Evolutionary conservation across 129 eudicot species (phyloP), one percentile per base, ranked within the genome.

Genomic region (Cynara cardunculus): DNA sequence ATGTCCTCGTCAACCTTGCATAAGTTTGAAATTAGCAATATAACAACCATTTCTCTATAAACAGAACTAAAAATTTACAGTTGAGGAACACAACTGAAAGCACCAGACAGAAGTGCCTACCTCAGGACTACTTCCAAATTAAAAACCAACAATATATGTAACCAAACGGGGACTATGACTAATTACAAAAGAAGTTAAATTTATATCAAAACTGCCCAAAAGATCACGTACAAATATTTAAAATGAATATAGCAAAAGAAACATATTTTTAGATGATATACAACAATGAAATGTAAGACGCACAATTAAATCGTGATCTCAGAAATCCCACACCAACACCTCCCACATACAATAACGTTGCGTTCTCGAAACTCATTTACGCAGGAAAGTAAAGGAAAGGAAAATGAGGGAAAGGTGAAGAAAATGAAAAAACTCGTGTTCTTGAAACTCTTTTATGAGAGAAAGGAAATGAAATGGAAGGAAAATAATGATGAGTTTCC

Each of bases 1-100:
- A 78, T 46, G 56, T 79, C 83, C 74, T 78, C 76, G 21, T 27
- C 78, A 78, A 71, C 85, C 92, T 86, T 59, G 70, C 81, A 80
- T 11, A 68, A 44, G 31, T 74, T 75, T 34, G 21, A 27, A 73
- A 72, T 25, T 70, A 53, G 62, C 8, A 44, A 82, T 53, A 21
- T 53, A 32, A 19, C 3, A 62, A 44, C 44, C 69, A 69, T 12
- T 25, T 65, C 32, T 65, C 22, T 24, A 46, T 30, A 37, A 25
- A 39, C 0, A 44, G 18, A 77, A 77, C 64, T 22, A 28, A 64
- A 5, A 39, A 39, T 14, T 41, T 65, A 41, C 11, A 11, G 70
- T 37, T 26, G 31, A 46, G 44, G 3, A 70, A 61, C 73, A 56
- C 41, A 71, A 5, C 64, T 71, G 78, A 65, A 71, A 82, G 13